Percentiles rank a stretch among this genome's conserved stretches.
phyloP scores from a whole-genome alignment of 1,139 yeast genomes.

The Spathaspora sp. region DNA sequence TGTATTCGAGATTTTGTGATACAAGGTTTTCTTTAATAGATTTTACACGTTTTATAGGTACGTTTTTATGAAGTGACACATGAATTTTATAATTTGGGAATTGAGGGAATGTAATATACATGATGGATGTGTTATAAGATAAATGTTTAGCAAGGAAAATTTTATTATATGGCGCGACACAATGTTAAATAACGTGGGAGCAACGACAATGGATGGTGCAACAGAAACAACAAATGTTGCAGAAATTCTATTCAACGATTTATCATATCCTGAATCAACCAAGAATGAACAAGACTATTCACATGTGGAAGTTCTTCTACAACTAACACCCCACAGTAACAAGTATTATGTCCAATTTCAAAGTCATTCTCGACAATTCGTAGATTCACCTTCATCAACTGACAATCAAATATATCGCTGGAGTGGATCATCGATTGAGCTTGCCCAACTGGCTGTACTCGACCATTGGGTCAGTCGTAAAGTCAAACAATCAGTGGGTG shows the following conservation, averaged over 20 bases:
- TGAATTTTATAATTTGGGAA: conserved; percentile 28
- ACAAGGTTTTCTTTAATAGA: conserved; percentile 31
- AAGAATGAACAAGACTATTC: conserved; percentile 5
- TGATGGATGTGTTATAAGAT: neutral
- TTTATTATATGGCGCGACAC: neutral
- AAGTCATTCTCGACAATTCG: conserved; percentile 36
- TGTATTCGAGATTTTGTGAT: conserved; percentile 32
- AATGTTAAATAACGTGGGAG: neutral
- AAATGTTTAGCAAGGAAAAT: neutral
- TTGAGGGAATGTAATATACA: conserved; percentile 29
- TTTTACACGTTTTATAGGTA: conserved; percentile 20
- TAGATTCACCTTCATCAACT: conserved; percentile 11
- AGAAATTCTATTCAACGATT: conserved; percentile 1
- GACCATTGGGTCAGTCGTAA: conserved; percentile 24
- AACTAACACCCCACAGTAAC: conserved; percentile 30
- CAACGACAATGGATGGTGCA: neutral
- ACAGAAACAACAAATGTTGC: conserved; percentile 1
- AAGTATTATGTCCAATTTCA: conserved; percentile 35
- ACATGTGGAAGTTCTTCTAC: conserved; percentile 40
- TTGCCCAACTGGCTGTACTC: conserved; percentile 27
- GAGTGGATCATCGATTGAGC: conserved; percentile 30
- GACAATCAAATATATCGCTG: conserved; percentile 30
- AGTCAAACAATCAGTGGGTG: conserved; percentile 9
- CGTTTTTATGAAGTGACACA: conserved; percentile 23
- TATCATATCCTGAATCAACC: neutral